A percentile compares a stretch with the other conserved stretches of the same genome.
Evolutionary conservation across 306 rosid genomes (phyloP).

Genomic region (Herpetospermum pedunculosum): DNA sequence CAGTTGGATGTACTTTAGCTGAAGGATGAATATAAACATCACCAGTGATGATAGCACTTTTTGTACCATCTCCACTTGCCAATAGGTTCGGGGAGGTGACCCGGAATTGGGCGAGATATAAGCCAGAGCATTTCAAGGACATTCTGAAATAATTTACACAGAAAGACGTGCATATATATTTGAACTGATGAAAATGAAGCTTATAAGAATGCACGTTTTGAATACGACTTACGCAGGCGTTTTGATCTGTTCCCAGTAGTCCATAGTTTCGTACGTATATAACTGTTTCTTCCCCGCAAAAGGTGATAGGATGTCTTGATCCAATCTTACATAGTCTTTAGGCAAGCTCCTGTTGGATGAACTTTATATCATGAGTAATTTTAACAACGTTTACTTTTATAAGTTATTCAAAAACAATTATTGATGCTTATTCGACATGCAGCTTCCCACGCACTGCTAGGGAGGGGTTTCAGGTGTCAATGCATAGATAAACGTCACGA

Average conservation of each 20-base stretch:
- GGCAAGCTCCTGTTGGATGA: conserved; percentile 47
- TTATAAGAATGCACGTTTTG: background rate
- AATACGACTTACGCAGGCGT: conserved; percentile 69
- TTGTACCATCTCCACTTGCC: conserved; percentile 61
- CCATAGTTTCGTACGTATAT: conserved; percentile 66
- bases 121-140: conserved; percentile 83
- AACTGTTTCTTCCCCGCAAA: conserved; percentile 92
- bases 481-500: background rate
- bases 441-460: background rate
- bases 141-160: conserved; percentile 44
- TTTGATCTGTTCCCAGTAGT: conserved; percentile 97
- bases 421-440: background rate
- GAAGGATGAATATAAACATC: conserved; percentile 92
- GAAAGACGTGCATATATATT: conserved; percentile 1
- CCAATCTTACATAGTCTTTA: conserved; percentile 71
- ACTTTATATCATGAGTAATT: background rate
- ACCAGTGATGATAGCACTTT: conserved; percentile 54
- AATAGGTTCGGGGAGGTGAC: conserved; percentile 56
- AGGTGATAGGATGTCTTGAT: conserved; percentile 95
- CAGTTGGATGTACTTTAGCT: conserved; percentile 88
- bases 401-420: no score
- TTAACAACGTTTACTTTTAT: background rate
- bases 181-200: conserved; percentile 6
- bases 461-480: no score
- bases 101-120: conserved; percentile 80